These are phyloP conservation scores for Tolypocladium guangdongense DNA, from an alignment of 2,329 filamentous ascomycete genomes.

Conservation along the genomic window DNA sequence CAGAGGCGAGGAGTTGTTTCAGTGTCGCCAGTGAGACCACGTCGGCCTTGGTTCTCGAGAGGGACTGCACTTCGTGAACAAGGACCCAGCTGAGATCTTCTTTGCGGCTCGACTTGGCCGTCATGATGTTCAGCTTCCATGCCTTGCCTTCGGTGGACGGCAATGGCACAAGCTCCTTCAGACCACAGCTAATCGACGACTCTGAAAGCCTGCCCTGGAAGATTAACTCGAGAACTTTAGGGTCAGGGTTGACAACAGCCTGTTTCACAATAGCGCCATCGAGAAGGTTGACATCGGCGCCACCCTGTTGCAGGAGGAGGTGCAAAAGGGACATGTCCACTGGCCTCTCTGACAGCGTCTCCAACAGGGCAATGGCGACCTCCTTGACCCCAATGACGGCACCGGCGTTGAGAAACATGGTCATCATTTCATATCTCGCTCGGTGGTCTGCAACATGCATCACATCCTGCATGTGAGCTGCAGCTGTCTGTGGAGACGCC, in stretches of 20 bases:
- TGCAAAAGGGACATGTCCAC: constrained; percentile 39
- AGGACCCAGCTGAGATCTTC: constrained; percentile 34
- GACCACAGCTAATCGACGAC: constrained; percentile 29
- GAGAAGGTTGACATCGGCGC: constrained; percentile 40
- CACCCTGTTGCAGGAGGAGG: constrained; percentile 37
- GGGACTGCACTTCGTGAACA: constrained; percentile 37
- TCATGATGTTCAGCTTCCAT: constrained; percentile 36
- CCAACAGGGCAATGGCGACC: constrained; percentile 30
- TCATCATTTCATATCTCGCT: constrained; percentile 34
- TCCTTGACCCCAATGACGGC: constrained; percentile 30
- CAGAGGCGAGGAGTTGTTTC: constrained; percentile 34
- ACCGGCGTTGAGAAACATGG: constrained; percentile 33
- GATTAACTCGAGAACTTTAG: constrained; percentile 35
- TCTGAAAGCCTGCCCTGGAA: constrained; percentile 33
- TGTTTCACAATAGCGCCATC: constrained; percentile 30
- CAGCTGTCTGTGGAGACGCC: constrained; percentile 34
- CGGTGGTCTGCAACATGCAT: constrained; percentile 33
- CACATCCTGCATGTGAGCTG: constrained; percentile 35
- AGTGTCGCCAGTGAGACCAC: constrained; percentile 32
- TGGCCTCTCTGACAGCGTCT: constrained; percentile 30
- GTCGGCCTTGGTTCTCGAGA: constrained; percentile 22
- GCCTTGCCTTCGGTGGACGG: constrained; percentile 35
- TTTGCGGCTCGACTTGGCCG: constrained; percentile 30
- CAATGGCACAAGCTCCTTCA: constrained; percentile 31
- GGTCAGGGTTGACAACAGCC: constrained; percentile 32